These are phyloP conservation scores for Lactuca saligna DNA, from an alignment of 129 eudicot species.

Conservation along the genomic window DNA sequence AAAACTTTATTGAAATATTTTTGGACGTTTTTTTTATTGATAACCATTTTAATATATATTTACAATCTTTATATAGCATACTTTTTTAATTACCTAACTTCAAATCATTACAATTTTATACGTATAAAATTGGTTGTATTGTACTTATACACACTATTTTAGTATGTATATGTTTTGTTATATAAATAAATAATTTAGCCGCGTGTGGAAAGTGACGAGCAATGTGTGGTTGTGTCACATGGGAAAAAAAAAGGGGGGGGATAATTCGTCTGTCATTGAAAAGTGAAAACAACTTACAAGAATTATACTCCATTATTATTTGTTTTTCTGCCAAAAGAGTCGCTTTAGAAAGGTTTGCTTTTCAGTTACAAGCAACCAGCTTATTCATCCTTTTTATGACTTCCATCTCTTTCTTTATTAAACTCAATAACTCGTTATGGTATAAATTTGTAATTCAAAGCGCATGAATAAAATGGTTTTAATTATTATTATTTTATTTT, in stretches of 20 bases:
- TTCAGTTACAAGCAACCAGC: conserved; percentile 7
- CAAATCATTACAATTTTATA: not conserved
- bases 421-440: too few relatives aligned
- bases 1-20: too few relatives aligned
- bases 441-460: too few relatives aligned
- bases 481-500: too few relatives aligned
- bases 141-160: not conserved
- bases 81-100: not conserved
- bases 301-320: conserved; percentile 25
- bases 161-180: not conserved
- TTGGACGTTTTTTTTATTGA: too few relatives aligned
- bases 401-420: not conserved
- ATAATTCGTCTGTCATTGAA: conserved; percentile 21
- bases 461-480: too few relatives aligned
- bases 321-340: conserved; percentile 26
- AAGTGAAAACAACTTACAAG: conserved; percentile 24
- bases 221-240: conserved; percentile 1
- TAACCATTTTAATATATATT: too few relatives aligned
- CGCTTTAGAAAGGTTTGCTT: conserved; percentile 21
- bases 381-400: conserved; percentile 14
- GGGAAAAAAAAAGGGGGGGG: conserved; percentile 20
- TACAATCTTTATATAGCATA: too few relatives aligned
- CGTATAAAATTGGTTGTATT: too few relatives aligned
- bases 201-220: conserved; percentile 14
- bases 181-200: not conserved